Evolutionary conservation across 805 yeast genomes (phyloP).

Genomic region (Metschnikowia anglica): DNA sequence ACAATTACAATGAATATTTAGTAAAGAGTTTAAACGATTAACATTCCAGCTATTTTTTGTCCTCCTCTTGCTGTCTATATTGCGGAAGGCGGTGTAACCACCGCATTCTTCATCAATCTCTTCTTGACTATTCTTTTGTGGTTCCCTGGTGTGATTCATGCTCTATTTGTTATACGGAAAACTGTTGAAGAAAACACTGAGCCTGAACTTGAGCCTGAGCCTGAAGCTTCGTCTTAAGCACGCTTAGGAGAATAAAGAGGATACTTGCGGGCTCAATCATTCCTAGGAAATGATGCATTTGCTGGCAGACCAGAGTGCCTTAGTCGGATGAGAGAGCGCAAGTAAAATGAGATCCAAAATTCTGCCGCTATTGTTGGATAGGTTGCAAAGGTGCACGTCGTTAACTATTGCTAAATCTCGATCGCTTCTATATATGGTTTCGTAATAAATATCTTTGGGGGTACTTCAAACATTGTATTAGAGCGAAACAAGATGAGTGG

Average conservation of each 20-base stretch:
- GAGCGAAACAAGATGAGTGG: no score
- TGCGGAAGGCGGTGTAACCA: conserved; percentile 9
- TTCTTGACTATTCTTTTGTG: conserved; percentile 12
- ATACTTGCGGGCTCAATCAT: background rate
- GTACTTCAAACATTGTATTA: background rate
- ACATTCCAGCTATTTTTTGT: conserved; percentile 4
- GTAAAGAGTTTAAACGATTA: no score
- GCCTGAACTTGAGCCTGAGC: background rate
- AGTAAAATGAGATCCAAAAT: background rate
- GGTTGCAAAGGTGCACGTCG: conserved; percentile 10
- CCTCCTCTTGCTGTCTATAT: conserved; percentile 12
- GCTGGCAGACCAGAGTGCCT: conserved; percentile 7
- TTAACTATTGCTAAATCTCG: conserved; percentile 8
- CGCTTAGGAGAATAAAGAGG: no score
- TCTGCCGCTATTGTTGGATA: conserved; percentile 8
- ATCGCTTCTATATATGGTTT: conserved; percentile 12
- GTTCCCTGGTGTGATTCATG: conserved; percentile 13
- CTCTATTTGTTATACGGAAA: conserved; percentile 4
- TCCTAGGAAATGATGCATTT: conserved; percentile 1
- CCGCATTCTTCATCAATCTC: no score
- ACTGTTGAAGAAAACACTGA: background rate
- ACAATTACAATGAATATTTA: background rate
- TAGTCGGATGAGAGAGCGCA: background rate
- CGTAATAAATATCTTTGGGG: conserved; percentile 14
- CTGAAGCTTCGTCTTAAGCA: background rate